Evolutionary conservation across 2,329 filamentous ascomycete genomes (phyloP), one percentile per base, ranked within the genome.

Genomic region (Ceratocystis alfenasii): DNA sequence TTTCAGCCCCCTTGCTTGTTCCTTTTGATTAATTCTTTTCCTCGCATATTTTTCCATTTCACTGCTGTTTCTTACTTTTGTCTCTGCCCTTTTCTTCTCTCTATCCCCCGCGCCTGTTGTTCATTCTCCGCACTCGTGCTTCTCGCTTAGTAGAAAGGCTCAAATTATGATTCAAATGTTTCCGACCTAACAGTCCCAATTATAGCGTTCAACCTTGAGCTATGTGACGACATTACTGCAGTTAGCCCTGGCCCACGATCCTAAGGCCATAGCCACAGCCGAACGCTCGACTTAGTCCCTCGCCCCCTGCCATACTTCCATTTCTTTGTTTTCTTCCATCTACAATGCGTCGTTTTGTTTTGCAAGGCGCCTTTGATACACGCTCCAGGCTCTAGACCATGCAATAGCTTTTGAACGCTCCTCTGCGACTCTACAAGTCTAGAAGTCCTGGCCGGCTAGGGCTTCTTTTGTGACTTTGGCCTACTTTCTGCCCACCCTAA

Each of bases 211-310:
- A 20, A 17, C 53, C 22, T 28, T 36, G 33, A 28, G 4, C 17
- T 28, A 57, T 2, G 53, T 57, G 53, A 57, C 53, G 53, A 33
- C 53, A 57, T 57, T 57, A 28, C 53, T 57, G 53, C 22, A 17
- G 22, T 7, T 12, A 6, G n/a, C 53, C 53, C 53, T 28, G 53
- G 53, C 53, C 30, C 53, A 57, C 25, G 53, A 57, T 57, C 53
- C 53, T 57, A 28, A 28, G 22, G 5, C 20, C 36, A 41, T 12
- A 57, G 53, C 53, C 53, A 28, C 22, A 30, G 25, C 10, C 22
- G 22, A 30, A 28, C 3, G 17, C 22, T 50, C 7, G n/a, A 57
- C 15, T 57, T 17, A 5, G 22, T 25, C 12, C 25, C 25, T 30
- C 8, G 7, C 15, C 53, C 53, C 25, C 25, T 28, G 22, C 25